Percentiles rank a stretch among this genome's conserved stretches.
Conservation (phyloP, 2,329 filamentous ascomycete species). For the Fusarium nematophilum region DNA sequence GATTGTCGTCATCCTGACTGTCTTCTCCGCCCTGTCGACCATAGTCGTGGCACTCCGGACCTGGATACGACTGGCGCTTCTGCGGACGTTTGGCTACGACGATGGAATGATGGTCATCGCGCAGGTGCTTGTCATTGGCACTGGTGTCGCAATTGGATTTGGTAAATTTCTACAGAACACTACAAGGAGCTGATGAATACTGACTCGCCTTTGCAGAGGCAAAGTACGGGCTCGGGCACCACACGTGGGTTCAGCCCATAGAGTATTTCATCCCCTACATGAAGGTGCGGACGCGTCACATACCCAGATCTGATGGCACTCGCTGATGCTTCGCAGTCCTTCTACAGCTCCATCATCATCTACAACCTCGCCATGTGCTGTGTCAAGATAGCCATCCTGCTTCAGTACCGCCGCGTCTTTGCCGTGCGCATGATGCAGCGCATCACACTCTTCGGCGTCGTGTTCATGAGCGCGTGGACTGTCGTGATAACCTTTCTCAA, state of each 20-base stretch:
- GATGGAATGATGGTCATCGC: conserved; percentile 20
- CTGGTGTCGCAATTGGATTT: conserved; percentile 15
- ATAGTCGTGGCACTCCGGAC: conserved; percentile 5
- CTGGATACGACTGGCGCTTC: conserved; percentile 7
- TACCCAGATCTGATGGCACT: background rate
- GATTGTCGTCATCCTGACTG: conserved; percentile 4
- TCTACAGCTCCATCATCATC: conserved; percentile 12
- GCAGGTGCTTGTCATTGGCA: conserved; percentile 5
- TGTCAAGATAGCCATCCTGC: conserved; percentile 21
- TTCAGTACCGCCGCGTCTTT: conserved; percentile 27
- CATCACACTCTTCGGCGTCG: conserved; percentile 1
- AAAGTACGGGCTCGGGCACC: conserved; percentile 22
- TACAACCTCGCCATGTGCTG: conserved; percentile 28
- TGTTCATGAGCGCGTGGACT: conserved; percentile 17
- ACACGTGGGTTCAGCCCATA: conserved; percentile 16
- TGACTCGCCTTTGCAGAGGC: background rate
- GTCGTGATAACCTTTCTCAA: conserved; percentile 18
- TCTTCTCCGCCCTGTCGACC: conserved; percentile 16
- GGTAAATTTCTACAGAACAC: background rate
- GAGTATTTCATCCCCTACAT: conserved; percentile 17
- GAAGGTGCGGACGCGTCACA: background rate
- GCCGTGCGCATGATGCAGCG: background rate
- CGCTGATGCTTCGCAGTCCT: conserved; percentile 7
- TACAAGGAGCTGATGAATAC: background rate
- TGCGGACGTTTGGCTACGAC: conserved; percentile 18